Percentiles rank a stretch among this genome's conserved stretches.
Conservation (phyloP, 495 filamentous ascomycete species). For the Hypomontagnella submonticulosa region DNA sequence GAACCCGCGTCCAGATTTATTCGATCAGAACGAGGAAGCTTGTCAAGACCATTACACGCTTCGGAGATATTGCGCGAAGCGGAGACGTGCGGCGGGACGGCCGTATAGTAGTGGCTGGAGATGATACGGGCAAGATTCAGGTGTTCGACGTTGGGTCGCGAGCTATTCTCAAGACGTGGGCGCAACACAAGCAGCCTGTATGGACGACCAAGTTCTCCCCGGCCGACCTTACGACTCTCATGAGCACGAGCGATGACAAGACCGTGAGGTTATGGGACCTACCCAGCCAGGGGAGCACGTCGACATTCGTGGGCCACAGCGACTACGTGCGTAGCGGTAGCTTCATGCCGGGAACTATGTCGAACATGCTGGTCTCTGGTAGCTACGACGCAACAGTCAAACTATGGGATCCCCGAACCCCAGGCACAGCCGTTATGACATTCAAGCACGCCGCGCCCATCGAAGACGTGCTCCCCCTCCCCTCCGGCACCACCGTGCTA, state of each 20-base stretch:
- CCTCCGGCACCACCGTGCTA: slow-evolving; percentile 84
- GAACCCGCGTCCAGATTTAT: slow-evolving; percentile 91
- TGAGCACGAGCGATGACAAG: slow-evolving; percentile 88
- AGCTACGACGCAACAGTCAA: slow-evolving; percentile 94
- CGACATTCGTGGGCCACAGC: slow-evolving; percentile 84
- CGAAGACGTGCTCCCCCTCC: slow-evolving; percentile 86
- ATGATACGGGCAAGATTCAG: slow-evolving; percentile 89
- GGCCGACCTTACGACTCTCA: slow-evolving; percentile 81
- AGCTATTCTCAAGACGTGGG: slow-evolving; percentile 96
- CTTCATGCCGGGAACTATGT: slow-evolving; percentile 84
- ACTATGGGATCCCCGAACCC: slow-evolving; percentile 88
- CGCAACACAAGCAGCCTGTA: slow-evolving; percentile 92
- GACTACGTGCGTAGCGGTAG: slow-evolving; percentile 90
- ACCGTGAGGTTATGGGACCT: slow-evolving; percentile 96
- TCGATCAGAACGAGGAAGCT: slow-evolving; percentile 88
- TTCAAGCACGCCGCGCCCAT: slow-evolving; percentile 92
- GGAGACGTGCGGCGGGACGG: slow-evolving; percentile 90
- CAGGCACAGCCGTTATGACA: slow-evolving; percentile 76
- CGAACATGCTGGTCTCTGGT: slow-evolving; percentile 81
- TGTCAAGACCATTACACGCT: slow-evolving; percentile 90
- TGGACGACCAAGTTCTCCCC: slow-evolving; percentile 92
- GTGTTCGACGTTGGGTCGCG: slow-evolving; percentile 89
- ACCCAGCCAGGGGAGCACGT: slow-evolving; percentile 76
- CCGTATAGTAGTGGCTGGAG: slow-evolving; percentile 86
- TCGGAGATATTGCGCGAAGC: slow-evolving; percentile 86